Base-by-base conservation (phyloP, 1,139 yeast genomes). In the Yamadazyma dushanensis region DNA sequence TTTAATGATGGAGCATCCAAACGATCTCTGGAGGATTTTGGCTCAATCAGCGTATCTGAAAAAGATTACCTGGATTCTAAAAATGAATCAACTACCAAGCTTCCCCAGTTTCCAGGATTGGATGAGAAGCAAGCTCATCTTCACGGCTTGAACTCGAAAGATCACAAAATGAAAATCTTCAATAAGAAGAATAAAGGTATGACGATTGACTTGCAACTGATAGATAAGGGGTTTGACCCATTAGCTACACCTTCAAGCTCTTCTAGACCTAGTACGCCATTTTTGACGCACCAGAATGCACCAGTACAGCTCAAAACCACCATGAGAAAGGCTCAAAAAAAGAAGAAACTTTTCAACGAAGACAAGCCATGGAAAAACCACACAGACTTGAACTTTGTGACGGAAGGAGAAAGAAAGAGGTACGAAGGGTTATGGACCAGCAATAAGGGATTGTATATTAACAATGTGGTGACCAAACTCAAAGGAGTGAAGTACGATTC, bases 301-400 rank as follows among this genome's bases (percentile, higher is more conserved):
- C 57, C 63, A 1, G 72, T 78, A 3, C 74, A 72, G 34, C 66
- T 80, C 43, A 73, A 71, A 45, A 76, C 85, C 1, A 84, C 95
- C 2, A 76, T 87, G 81, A 67, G 95, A 35, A 78, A 78, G 45
- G 71, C 73, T 32, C 73, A 70, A 47, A 64, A 59, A 37, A 66
- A 63, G 44, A 72, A 70, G 48, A 61, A 68, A 29, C 56, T 61
- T 16, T 90, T 92, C 57, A 84, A 92, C 54, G 96, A 86, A 49
- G 88, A 86, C 45, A 89, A 90, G 57, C 97, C 97, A 0, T 92
- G 98, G 97, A 92, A 90, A 51, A 82, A 87, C 51, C 96, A 88
- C 54, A 69, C 67, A 27, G 85, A 80, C 43, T 69, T 80, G 8
- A 69, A 68, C 31, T 69, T 64, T 35, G 71, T 89, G 9, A 73